Evolutionary conservation across 1,284 basidiomycete genomes (phyloP), one percentile per base, ranked within the genome.

Genomic region (Phlebopus sp.): DNA sequence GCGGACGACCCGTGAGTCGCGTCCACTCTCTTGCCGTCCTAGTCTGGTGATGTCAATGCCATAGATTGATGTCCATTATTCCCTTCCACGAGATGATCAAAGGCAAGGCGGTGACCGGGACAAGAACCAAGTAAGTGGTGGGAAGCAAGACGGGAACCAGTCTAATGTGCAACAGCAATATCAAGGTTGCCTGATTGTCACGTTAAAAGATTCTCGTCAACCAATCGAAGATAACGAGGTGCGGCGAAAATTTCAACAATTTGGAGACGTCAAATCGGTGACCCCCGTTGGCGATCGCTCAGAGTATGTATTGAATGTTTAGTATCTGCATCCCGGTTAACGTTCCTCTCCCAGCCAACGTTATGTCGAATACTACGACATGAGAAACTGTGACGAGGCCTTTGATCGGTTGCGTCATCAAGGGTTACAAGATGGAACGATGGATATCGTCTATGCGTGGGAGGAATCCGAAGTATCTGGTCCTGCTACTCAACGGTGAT

Each of bases 11-110:
- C 31, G 90, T 94, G 59, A 71, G 90, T 74, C 36, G 32, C 41
- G 5, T 17, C n/a, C n/a, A n/a, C n/a, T n/a, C n/a, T n/a, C n/a
- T n/a, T n/a, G 13, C 19, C 14, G 2, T 5, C 37, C 23, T 5
- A 17, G 23, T 37, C 23, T 57, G 23, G 51, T 19, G 14, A 38
- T 19, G 19, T 45, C 38, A 14, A 27, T 18, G 8, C 56, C 48
- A 29, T 59, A 96, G 89, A 96, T 98, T 66, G 96, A 99, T 73
- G 95, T 99, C 0, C 96, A 99, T 68, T 99, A 94, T 71, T 95
- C 92, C 23, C 73, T 99, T 32, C 96, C 96, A 4, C 86, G 91
- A 52, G 92, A 90, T 57, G 93, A 98, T 47, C 84, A 87, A 46
- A 79, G 70, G 27, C 68, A 82, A 58, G 81, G 84, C 25, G 84